phyloP scores from a whole-genome alignment of 2,329 filamentous ascomycete genomes.

The Sporothrix brunneoviolacea region DNA sequence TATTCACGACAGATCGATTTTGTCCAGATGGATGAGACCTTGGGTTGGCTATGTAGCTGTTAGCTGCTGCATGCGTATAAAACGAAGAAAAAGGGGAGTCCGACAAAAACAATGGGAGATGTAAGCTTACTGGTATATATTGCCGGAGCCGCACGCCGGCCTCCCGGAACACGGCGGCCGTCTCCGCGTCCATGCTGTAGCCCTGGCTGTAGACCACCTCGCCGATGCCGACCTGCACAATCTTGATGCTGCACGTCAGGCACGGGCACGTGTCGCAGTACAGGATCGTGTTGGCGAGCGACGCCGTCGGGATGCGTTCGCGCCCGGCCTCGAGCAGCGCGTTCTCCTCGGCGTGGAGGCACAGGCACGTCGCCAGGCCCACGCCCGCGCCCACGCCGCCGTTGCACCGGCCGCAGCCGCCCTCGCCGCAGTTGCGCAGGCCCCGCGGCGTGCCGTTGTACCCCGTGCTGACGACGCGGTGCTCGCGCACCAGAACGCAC shows the following conservation, averaged over 20 bases:
- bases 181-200: constrained; percentile 88
- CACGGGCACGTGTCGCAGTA: constrained; percentile 98
- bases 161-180: constrained; percentile 72
- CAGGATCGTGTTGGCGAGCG: constrained; percentile 66
- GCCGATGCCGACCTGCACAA: constrained; percentile 88
- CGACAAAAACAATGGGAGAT: constrained; percentile 9
- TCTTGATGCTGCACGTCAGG: constrained; percentile 97
- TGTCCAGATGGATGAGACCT: constrained; percentile 57
- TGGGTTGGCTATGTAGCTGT: constrained; percentile 47
- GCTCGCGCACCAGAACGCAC: constrained; percentile 81
- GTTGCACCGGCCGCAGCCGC: constrained; percentile 86
- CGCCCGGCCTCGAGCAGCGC: constrained; percentile 88
- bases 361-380: constrained; percentile 79
- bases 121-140: constrained; percentile 67
- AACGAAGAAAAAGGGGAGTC: background rate
- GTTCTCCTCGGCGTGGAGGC: constrained; percentile 98
- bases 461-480: constrained; percentile 85
- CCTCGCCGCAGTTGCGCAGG: constrained; percentile 83
- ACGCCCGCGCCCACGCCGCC: constrained; percentile 61
- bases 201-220: constrained; percentile 93
- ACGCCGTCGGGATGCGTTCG: constrained; percentile 59
- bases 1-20: constrained; percentile 31
- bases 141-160: constrained; percentile 81
- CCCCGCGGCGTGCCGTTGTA: constrained; percentile 97
- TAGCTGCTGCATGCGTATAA: background rate